Conservation (phyloP, 176 grass and related monocot genomes). For the Thalia dealbata region DNA sequence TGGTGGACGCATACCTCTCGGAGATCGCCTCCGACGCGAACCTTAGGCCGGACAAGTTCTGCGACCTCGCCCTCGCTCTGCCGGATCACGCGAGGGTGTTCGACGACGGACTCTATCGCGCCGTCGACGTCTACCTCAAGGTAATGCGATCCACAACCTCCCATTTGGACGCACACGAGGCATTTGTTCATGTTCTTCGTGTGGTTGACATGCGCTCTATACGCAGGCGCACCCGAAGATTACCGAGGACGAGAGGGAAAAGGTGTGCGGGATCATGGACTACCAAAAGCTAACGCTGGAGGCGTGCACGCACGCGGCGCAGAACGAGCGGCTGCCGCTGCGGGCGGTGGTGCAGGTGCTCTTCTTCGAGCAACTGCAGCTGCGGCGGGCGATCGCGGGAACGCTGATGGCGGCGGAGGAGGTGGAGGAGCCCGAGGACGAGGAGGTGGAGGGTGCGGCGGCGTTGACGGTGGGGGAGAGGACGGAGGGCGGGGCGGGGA, state of each 20-base stretch:
- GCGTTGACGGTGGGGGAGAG: not conserved
- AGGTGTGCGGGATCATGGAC: constrained; percentile 67
- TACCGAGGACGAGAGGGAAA: constrained; percentile 85
- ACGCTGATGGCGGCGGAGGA: constrained; percentile 61
- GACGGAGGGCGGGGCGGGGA: not conserved
- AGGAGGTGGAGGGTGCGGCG: constrained; percentile 13
- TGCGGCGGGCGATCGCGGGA: constrained; percentile 61
- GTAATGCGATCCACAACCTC: constrained; percentile 15
- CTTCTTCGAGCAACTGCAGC: constrained; percentile 99
- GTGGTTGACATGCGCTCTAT: not conserved
- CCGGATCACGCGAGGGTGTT: constrained; percentile 71
- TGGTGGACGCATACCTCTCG: constrained; percentile 74
- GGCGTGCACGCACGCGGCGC: constrained; percentile 86
- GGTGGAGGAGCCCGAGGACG: constrained; percentile 27
- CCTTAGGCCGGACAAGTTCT: constrained; percentile 75
- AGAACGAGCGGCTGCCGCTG: constrained; percentile 83
- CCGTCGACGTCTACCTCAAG: constrained; percentile 97
- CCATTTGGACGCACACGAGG: constrained; percentile 3
- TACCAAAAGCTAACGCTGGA: constrained; percentile 87
- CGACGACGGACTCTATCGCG: constrained; percentile 90
- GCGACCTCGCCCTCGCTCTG: constrained; percentile 76
- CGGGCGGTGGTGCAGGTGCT: constrained; percentile 89
- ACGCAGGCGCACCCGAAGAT: constrained; percentile 54
- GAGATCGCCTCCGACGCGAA: constrained; percentile 90
- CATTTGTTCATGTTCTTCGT: not conserved